Evolutionary conservation across 164 flowering plant species (phyloP), one percentile per base, ranked within the genome.

Genomic region (Nymphaea colorata): DNA sequence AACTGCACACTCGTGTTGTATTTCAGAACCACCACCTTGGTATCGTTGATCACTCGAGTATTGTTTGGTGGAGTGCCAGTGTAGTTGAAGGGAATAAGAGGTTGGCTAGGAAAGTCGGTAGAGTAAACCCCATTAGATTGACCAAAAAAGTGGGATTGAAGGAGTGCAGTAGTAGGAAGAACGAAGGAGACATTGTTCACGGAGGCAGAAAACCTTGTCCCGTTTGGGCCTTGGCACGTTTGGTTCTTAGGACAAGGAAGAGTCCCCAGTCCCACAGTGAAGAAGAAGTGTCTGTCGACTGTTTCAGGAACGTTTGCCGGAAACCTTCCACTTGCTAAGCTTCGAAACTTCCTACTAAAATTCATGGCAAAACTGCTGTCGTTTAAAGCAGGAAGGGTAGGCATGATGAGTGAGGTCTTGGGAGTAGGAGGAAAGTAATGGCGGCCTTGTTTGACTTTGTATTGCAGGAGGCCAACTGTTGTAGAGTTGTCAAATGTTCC

Each of bases 151-250:
- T 83, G 70, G 2, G 86, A 75, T 66, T 82, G 81, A 8, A 85
- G 83, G 36, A 83, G 55, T 4, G 87, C 77, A 0, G 75, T 72
- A 16, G 76, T 67, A 0, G 89, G 89, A 4, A 68, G 61, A 41
- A 59, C 61, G 61, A 81, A 85, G 0, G 87, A 76, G 16, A 83
- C 76, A 43, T 86, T 86, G 76, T 86, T 86, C 2, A 86, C 59
- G 0, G 86, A 67, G 2, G 85, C 86, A 0, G 80, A 66, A 10
- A 84, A 77, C 62, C 71, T 84, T 12, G 77, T 72, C 18, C 64
- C 66, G 57, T 83, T 84, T 15, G 90, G 85, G 43, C 89, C 89
- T 67, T 82, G 85, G 43, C 89, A 83, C 0, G 83, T 79, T 8
- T 74, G 73, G 72, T 76, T 79, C 36, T 51, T n/a, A 4, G 80